A percentile compares a stretch with the other conserved stretches of the same genome.
These are phyloP conservation scores for Penicillium canariense DNA, from an alignment of 495 filamentous ascomycete genomes.

Conservation along the genomic window DNA sequence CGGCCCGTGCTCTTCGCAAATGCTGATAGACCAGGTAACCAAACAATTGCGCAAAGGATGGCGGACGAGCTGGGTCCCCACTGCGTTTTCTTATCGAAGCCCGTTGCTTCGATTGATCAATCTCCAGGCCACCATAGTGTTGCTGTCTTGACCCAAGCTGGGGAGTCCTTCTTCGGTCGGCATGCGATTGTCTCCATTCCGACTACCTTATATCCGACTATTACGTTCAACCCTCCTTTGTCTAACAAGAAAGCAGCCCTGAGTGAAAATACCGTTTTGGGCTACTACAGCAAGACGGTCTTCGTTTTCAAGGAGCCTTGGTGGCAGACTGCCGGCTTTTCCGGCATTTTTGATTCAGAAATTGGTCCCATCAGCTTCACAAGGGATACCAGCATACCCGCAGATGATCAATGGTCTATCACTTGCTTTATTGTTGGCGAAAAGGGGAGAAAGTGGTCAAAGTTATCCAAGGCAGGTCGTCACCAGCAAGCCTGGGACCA, in stretches of 20 bases:
- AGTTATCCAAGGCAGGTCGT: slow-evolving; percentile 15
- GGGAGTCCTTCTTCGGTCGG: slow-evolving; percentile 17
- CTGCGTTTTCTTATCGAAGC: slow-evolving; percentile 4
- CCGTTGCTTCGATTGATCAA: slow-evolving; percentile 18
- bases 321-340: slow-evolving; percentile 36
- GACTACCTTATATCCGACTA: slow-evolving; percentile 29
- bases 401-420: slow-evolving; percentile 33
- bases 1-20: slow-evolving; percentile 1
- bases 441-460: slow-evolving; percentile 28
- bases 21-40: slow-evolving; percentile 15
- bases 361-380: slow-evolving; percentile 33
- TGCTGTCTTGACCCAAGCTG: slow-evolving; percentile 9
- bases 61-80: slow-evolving; percentile 9
- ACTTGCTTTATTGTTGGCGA: slow-evolving; percentile 40
- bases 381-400: slow-evolving; percentile 34
- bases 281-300: slow-evolving; percentile 38
- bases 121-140: not conserved
- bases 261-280: slow-evolving; percentile 19
- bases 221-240: slow-evolving; percentile 33
- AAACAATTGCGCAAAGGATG: slow-evolving; percentile 31
- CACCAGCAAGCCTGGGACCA: slow-evolving; percentile 7
- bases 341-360: slow-evolving; percentile 27
- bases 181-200: slow-evolving; percentile 41
- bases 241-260: slow-evolving; percentile 22
- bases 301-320: slow-evolving; percentile 39